Percentiles rank a stretch among this genome's conserved stretches.
These are phyloP conservation scores for Viola pubescens DNA, from an alignment of 441 rosid genomes.

Conservation along the genomic window DNA sequence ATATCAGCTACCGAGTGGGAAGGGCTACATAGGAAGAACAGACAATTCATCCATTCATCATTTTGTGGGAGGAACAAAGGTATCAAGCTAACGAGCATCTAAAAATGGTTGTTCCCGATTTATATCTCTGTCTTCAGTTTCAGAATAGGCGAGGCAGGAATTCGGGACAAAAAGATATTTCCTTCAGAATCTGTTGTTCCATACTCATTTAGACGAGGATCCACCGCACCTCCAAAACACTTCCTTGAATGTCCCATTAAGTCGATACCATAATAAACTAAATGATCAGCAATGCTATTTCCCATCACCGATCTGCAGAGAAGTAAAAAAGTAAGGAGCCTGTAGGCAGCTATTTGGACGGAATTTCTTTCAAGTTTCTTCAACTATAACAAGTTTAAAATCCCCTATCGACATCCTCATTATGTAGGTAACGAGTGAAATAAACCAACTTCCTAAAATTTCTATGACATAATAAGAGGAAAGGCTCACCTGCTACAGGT, in stretches of 20 bases:
- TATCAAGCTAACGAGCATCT: slow-evolving; percentile 5
- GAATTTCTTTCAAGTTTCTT: not conserved
- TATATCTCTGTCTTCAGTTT: slow-evolving; percentile 24
- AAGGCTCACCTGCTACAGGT: slow-evolving; percentile 57
- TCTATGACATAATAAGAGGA: slow-evolving; percentile 7
- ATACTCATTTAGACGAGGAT: slow-evolving; percentile 29
- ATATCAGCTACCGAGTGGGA: too few species aligned
- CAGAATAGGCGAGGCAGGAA: slow-evolving; percentile 24
- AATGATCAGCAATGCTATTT: slow-evolving; percentile 70
- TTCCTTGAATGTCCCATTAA: slow-evolving; percentile 46
- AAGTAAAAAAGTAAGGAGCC: not conserved
- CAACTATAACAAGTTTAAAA: not conserved
- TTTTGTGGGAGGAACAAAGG: not conserved
- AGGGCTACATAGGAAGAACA: too few species aligned
- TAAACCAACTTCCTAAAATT: not conserved
- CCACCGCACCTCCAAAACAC: slow-evolving; percentile 70
- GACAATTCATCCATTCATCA: not conserved
- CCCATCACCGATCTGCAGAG: slow-evolving; percentile 71
- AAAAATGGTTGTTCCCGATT: slow-evolving; percentile 12
- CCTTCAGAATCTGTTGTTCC: slow-evolving; percentile 53
- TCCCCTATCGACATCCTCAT: too few species aligned
- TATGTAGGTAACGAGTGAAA: too few species aligned
- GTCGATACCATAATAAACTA: slow-evolving; percentile 61
- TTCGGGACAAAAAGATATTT: slow-evolving; percentile 50
- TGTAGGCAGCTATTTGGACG: not conserved